phyloP scores from a whole-genome alignment of 2,329 filamentous ascomycete genomes.

The Fusarium oxysporum region DNA sequence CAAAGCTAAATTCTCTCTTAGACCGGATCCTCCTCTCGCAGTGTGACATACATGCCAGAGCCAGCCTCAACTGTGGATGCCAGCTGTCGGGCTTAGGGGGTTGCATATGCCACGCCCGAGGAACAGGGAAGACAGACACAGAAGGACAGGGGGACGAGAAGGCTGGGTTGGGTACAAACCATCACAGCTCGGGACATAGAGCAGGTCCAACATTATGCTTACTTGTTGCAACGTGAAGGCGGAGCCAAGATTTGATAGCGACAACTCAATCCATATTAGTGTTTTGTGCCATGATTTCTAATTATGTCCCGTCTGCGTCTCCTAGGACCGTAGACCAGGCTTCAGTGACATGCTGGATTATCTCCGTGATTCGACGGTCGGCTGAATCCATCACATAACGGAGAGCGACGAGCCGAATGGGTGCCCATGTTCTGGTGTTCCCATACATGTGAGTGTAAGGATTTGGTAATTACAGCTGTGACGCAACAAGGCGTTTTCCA shows the following conservation, averaged over 20 bases:
- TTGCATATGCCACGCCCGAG: conserved; percentile 13
- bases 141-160: background rate
- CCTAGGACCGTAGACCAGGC: background rate
- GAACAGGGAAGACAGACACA: conserved; percentile 7
- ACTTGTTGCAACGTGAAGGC: conserved; percentile 13
- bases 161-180: conserved; percentile 5
- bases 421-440: background rate
- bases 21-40: background rate
- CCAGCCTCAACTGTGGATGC: conserved; percentile 40
- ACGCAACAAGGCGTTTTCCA: conserved; percentile 22
- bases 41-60: conserved; percentile 32
- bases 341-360: conserved; percentile 7
- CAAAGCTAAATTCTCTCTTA: conserved; percentile 31
- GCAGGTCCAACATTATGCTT: conserved; percentile 23
- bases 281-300: conserved; percentile 7
- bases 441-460: background rate
- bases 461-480: conserved; percentile 12
- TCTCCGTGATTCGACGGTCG: conserved; percentile 29
- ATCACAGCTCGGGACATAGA: conserved; percentile 7
- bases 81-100: conserved; percentile 24
- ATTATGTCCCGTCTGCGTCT: conserved; percentile 3
- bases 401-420: conserved; percentile 7
- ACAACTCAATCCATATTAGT: background rate
- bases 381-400: conserved; percentile 1
- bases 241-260: background rate